Conservation (phyloP, 805 yeast species). For the Kodamaea sagamina region DNA sequence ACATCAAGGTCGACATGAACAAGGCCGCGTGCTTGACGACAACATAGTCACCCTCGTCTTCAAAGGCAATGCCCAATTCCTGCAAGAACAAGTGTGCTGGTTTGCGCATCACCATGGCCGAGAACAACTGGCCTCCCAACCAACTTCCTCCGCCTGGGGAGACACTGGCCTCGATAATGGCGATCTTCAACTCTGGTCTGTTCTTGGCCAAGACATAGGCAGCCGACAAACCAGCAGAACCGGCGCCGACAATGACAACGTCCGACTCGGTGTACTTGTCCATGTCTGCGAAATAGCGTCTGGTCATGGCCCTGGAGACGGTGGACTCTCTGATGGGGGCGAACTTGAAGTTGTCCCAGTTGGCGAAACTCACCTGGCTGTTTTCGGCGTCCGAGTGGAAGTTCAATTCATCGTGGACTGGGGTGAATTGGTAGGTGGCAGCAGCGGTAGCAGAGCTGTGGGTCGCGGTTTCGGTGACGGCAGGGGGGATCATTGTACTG, state of each 20-base stretch:
- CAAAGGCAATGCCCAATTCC: slow-evolving; percentile 64
- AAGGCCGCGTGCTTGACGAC: slow-evolving; percentile 81
- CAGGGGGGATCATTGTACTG: slow-evolving; percentile 37
- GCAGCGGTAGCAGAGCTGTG: slow-evolving; percentile 19
- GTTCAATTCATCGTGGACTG: slow-evolving; percentile 8
- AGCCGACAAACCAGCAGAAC: slow-evolving; percentile 74
- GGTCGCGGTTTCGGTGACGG: slow-evolving; percentile 25
- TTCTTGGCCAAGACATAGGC: slow-evolving; percentile 73
- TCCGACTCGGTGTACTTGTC: slow-evolving; percentile 76
- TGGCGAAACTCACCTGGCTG: slow-evolving; percentile 38
- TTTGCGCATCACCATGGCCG: slow-evolving; percentile 78
- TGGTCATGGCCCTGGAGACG: slow-evolving; percentile 79
- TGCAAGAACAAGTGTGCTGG: slow-evolving; percentile 72
- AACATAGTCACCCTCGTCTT: slow-evolving; percentile 78
- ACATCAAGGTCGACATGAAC: slow-evolving; percentile 69
- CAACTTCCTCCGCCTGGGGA: slow-evolving; percentile 81
- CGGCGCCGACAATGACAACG: slow-evolving; percentile 75
- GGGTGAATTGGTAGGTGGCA: slow-evolving; percentile 15
- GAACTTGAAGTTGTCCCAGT: slow-evolving; percentile 70
- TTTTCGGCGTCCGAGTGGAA: slow-evolving; percentile 23
- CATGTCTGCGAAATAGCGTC: slow-evolving; percentile 68
- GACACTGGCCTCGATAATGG: slow-evolving; percentile 73
- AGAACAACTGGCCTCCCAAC: slow-evolving; percentile 75
- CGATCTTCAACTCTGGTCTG: slow-evolving; percentile 74
- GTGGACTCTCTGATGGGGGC: slow-evolving; percentile 76